phyloP scores from a whole-genome alignment of 768 basidiomycete genomes.

The Strobilomyces confusus region DNA sequence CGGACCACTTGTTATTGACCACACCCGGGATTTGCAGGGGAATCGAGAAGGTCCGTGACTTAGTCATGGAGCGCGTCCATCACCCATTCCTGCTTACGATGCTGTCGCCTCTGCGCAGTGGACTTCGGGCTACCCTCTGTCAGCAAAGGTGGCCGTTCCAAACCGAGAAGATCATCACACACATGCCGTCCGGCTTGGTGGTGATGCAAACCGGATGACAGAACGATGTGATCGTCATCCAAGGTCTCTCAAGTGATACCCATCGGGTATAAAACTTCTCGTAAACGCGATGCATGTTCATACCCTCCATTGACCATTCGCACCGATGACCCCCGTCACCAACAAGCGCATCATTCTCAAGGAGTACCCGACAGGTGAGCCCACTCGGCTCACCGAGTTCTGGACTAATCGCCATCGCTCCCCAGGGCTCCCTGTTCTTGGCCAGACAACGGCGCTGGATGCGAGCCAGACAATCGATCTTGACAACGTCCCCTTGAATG shows the following conservation, averaged over 20 bases:
- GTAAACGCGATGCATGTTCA: background rate
- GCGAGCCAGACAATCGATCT: conserved; percentile 45
- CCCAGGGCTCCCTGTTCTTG: conserved; percentile 21
- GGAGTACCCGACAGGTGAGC: conserved; percentile 20
- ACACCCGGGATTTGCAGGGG: too few species aligned
- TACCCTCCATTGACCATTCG: background rate
- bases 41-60: too few species aligned
- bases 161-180: too few species aligned
- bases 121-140: too few species aligned
- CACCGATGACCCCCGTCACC: conserved; percentile 10
- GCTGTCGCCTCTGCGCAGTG: too few species aligned
- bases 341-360: conserved; percentile 37
- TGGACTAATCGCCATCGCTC: background rate
- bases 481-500: conserved; percentile 41
- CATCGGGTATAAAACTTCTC: background rate
- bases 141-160: too few species aligned
- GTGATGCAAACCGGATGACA: too few species aligned
- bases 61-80: too few species aligned
- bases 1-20: too few species aligned
- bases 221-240: too few species aligned
- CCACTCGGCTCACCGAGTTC: background rate
- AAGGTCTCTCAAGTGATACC: too few species aligned
- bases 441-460: conserved; percentile 45
- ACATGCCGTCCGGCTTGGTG: too few species aligned
- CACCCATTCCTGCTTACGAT: background rate